Percentiles rank a stretch among this genome's conserved stretches.
phyloP scores from a whole-genome alignment of 768 basidiomycete genomes.

The Pleurotus pulmonarius region DNA sequence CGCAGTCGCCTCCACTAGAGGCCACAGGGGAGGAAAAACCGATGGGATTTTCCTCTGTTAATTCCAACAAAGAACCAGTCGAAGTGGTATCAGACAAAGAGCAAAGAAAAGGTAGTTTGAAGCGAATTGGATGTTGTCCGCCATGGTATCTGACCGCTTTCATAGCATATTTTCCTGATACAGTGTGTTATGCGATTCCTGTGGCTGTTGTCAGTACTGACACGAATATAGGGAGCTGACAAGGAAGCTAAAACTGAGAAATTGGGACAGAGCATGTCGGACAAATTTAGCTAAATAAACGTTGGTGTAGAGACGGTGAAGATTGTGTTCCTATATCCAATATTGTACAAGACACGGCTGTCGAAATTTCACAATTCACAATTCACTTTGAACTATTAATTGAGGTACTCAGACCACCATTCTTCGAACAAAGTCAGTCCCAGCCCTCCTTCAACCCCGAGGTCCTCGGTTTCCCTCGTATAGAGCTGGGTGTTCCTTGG shows the following conservation, averaged over 20 bases:
- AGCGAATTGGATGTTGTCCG: not conserved
- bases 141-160: not conserved
- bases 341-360: too few relatives aligned
- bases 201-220: too few relatives aligned
- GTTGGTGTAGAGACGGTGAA: too few relatives aligned
- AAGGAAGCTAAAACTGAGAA: not conserved
- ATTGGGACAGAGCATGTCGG: conserved; percentile 13
- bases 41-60: conserved; percentile 45
- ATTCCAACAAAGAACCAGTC: conserved; percentile 15
- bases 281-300: conserved; percentile 8
- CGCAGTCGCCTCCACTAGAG: conserved; percentile 55
- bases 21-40: conserved; percentile 41
- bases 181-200: not conserved
- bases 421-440: conserved; percentile 70
- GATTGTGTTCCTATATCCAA: too few relatives aligned
- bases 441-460: conserved; percentile 58
- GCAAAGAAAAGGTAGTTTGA: conserved; percentile 39
- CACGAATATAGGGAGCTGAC: too few relatives aligned
- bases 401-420: conserved; percentile 72
- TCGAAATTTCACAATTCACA: not conserved
- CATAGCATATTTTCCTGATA: not conserved
- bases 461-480: conserved; percentile 66
- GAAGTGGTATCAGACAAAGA: conserved; percentile 33
- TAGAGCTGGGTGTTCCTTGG: conserved; percentile 81
- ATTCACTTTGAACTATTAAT: conserved; percentile 13